Percentiles rank a stretch among this genome's conserved stretches.
These are phyloP conservation scores for Oryza australiensis DNA, from an alignment of 176 grass and related monocot genomes.

Conservation along the genomic window DNA sequence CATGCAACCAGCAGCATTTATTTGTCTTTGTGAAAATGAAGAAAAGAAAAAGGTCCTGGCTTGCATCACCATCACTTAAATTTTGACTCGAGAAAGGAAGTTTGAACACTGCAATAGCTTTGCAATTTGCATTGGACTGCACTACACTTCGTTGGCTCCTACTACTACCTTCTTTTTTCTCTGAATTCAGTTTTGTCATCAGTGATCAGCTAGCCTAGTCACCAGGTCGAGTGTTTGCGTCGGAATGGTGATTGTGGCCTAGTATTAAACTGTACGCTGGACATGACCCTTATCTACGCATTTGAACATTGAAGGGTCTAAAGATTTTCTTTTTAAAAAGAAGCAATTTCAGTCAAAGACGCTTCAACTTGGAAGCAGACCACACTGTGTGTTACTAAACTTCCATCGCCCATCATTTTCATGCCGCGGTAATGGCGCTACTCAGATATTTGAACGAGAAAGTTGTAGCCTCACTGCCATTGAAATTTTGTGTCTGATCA, in stretches of 20 bases:
- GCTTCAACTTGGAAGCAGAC: slow-evolving; percentile 39
- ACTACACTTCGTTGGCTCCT: neutral
- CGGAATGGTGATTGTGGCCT: slow-evolving; percentile 11
- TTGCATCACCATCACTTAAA: slow-evolving; percentile 4
- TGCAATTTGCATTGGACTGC: slow-evolving; percentile 30
- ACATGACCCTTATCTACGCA: slow-evolving; percentile 17
- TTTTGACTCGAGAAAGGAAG: slow-evolving; percentile 25
- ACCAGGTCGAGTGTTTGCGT: neutral
- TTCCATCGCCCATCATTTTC: slow-evolving; percentile 24
- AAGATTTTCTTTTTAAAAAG: slow-evolving; percentile 28
- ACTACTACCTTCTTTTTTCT: neutral
- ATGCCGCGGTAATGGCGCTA: slow-evolving; percentile 7
- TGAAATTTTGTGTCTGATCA: neutral
- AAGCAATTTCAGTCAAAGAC: slow-evolving; percentile 46
- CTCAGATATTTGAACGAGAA: neutral
- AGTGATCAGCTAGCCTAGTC: neutral
- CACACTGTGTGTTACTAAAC: neutral
- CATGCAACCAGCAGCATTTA: neutral
- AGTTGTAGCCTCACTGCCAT: neutral
- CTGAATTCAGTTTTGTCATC: slow-evolving; percentile 18
- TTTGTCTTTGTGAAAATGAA: neutral
- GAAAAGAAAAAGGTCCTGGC: neutral
- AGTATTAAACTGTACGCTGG: slow-evolving; percentile 27
- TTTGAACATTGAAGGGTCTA: slow-evolving; percentile 42
- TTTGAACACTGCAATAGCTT: neutral